Evolutionary conservation across 371 early-diverging fungal genomes (phyloP), one percentile per base, ranked within the genome.

Genomic region (Smittium culicis): DNA sequence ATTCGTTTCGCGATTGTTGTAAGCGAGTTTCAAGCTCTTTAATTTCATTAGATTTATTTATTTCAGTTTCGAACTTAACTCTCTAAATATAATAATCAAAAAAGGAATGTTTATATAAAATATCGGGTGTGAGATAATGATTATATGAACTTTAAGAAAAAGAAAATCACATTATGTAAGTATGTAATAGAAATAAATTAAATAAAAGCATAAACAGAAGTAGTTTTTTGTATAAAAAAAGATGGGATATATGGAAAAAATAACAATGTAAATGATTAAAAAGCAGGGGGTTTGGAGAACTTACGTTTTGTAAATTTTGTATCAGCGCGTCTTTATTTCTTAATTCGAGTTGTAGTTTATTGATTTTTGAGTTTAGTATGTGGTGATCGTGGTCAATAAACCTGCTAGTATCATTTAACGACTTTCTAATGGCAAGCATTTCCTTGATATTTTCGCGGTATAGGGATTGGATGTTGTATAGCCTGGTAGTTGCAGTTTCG

Each of bases 361-460:
- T 54, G 16, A 76, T 68, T 67, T 76, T 76, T 14, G 76, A 76
- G 28, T 72, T 70, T 63, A 76, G 34, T 54, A 76, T 61, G 62
- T 71, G 45, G 59, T 72, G 74, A 56, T 76, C 74, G 60, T 76
- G 71, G 33, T 76, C 70, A 32, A 76, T 68, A 54, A 67, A 68
- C 24, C 72, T 72, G 34, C 70, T 70, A 66, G 69, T 76, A 29
- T 73, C 72, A n/a, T 66, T 64, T 5, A 71, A 70, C 0, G 68
- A 25, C 30, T 76, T 76, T 1, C 75, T 67, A 0, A 72, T 69
- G 32, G 68, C 65, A 0, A 76, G 70, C 57, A 75, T 68, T 45
- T 76, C 76, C 16, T 74, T 71, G 35, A 76, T 69, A 45, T 76
- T 76, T 34, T 76, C 76, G 27, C 76, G 54, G 33, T 76, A 76